phyloP scores from a whole-genome alignment of 2,329 filamentous ascomycete genomes.

The Paraphaeosphaeria sporulosa region DNA sequence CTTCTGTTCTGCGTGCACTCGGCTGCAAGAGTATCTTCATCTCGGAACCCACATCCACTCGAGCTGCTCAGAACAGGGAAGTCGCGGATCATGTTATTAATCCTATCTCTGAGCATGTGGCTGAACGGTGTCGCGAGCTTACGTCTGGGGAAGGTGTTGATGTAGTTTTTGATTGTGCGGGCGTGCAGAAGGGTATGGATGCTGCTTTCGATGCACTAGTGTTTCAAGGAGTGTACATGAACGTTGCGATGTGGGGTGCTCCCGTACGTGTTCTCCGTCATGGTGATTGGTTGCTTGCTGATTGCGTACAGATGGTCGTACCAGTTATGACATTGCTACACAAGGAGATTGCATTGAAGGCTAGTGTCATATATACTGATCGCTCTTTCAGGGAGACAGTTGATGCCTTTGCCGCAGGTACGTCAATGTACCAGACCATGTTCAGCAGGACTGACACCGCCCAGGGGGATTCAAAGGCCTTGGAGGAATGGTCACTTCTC shows the following conservation, averaged over 20 bases:
- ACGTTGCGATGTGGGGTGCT: constrained; percentile 44
- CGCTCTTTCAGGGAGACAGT: constrained; percentile 43
- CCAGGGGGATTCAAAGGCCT: constrained; percentile 42
- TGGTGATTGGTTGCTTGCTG: background rate
- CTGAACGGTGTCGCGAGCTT: constrained; percentile 32
- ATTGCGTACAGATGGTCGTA: constrained; percentile 32
- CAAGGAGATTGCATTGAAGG: constrained; percentile 41
- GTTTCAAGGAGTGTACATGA: constrained; percentile 40
- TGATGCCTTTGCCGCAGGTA: constrained; percentile 42
- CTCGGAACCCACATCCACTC: constrained; percentile 32
- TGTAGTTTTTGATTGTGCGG: constrained; percentile 47
- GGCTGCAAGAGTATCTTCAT: constrained; percentile 38
- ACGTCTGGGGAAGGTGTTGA: constrained; percentile 42
- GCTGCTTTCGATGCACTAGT: constrained; percentile 40
- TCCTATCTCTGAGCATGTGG: constrained; percentile 38
- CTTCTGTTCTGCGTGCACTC: constrained; percentile 40
- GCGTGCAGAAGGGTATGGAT: constrained; percentile 39
- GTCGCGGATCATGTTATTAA: constrained; percentile 38
- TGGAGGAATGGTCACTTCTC: constrained; percentile 43
- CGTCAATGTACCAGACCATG: constrained; percentile 3
- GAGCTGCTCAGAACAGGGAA: constrained; percentile 30
- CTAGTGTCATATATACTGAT: constrained; percentile 42
- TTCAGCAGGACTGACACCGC: background rate
- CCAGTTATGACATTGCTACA: constrained; percentile 34
- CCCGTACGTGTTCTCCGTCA: constrained; percentile 32